Evolutionary conservation across 352 stramenopile species (phyloP).

Genomic region (Globisporangium irregulare): DNA sequence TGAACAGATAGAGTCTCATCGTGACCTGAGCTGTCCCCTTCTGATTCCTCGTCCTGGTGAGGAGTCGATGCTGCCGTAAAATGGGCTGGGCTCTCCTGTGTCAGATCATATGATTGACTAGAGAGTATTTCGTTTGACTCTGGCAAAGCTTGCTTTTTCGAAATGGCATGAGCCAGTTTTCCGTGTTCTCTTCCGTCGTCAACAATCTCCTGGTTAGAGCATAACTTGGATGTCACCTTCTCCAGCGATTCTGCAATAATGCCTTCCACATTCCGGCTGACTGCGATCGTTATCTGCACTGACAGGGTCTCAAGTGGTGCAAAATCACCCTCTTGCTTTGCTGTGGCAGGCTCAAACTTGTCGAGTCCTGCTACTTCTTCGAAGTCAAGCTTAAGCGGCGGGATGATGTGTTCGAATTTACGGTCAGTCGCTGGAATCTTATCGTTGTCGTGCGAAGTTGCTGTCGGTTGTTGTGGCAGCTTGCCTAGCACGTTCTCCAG

Average conservation of each 20-base stretch:
- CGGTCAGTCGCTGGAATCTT: neutral
- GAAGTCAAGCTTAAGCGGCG: slow-evolving; percentile 9
- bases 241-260: slow-evolving; percentile 41
- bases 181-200: neutral
- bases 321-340: slow-evolving; percentile 15
- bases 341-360: neutral
- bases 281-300: slow-evolving; percentile 34
- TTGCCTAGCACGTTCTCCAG: slow-evolving; percentile 9
- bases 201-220: neutral
- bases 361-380: neutral
- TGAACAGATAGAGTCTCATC: slow-evolving; percentile 14
- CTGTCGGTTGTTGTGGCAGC: neutral
- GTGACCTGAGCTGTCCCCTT: neutral
- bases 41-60: neutral
- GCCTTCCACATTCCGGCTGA: slow-evolving; percentile 34
- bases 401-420: neutral
- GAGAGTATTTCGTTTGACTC: slow-evolving; percentile 2
- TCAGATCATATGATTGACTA: neutral
- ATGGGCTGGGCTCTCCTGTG: neutral
- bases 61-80: neutral
- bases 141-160: neutral
- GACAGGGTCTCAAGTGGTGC: slow-evolving; percentile 20
- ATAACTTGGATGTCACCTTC: slow-evolving; percentile 24
- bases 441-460: too few relatives aligned
- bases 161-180: neutral